These are phyloP conservation scores for Hordeum marinum DNA, from an alignment of 176 grass and related monocot species.

Conservation along the genomic window DNA sequence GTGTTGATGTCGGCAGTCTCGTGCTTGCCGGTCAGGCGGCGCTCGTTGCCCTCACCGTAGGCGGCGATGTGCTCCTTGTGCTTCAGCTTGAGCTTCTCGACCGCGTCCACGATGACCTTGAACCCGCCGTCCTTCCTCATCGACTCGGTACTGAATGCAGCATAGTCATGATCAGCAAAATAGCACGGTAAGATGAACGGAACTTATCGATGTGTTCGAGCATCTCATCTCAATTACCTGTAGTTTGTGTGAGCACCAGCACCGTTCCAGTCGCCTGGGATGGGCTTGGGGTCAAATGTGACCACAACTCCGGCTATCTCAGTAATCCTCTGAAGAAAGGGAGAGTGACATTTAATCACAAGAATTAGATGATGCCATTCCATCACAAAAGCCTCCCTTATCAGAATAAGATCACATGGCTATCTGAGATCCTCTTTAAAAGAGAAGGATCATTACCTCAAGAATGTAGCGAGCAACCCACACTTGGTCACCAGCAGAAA, in stretches of 20 bases:
- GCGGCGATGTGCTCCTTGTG: conserved; percentile 91
- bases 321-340: conserved; percentile 71
- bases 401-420: background rate
- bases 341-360: background rate
- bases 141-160: conserved; percentile 72
- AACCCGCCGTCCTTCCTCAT: conserved; percentile 92
- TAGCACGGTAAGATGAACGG: background rate
- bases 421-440: background rate
- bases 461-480: conserved; percentile 97
- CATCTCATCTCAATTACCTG: conserved; percentile 29
- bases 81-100: conserved; percentile 69
- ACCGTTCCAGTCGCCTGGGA: conserved; percentile 97
- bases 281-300: conserved; percentile 91
- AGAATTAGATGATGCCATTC: background rate
- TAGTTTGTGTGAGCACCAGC: conserved; percentile 96
- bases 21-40: conserved; percentile 86
- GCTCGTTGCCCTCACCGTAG: conserved; percentile 93
- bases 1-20: conserved; percentile 97
- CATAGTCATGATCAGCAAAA: background rate
- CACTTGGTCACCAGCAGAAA: conserved; percentile 70
- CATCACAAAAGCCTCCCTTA: background rate
- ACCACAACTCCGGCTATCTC: conserved; percentile 93
- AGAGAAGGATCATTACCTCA: conserved; percentile 45
- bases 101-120: conserved; percentile 72
- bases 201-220: background rate